A percentile compares a stretch with the other conserved stretches of the same genome.
phyloP scores from a whole-genome alignment of 257 asterid species.

The Prunella vulgaris region DNA sequence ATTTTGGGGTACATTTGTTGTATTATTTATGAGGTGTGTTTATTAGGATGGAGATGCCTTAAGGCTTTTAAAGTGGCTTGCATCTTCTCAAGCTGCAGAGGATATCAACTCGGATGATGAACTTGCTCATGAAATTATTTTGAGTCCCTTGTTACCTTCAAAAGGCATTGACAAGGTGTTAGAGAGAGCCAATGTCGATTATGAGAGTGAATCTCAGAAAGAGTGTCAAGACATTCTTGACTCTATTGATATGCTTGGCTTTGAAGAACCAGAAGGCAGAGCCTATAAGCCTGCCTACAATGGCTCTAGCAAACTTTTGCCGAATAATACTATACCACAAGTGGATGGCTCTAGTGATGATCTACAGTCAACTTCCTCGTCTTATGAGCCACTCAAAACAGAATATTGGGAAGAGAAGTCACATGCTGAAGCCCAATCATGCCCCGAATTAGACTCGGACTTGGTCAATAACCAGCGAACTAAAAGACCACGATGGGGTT shows the following conservation, averaged over 20 bases:
- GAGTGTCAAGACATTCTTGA: constrained; percentile 99
- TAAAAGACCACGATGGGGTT: constrained; percentile 66
- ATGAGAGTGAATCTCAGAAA: constrained; percentile 84
- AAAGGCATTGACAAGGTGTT: constrained; percentile 55
- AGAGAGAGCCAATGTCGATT: constrained; percentile 80
- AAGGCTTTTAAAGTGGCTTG: constrained; percentile 91
- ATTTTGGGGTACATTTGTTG: constrained; percentile 3
- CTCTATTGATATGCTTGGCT: constrained; percentile 48
- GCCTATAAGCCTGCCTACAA: constrained; percentile 22
- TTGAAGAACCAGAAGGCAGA: constrained; percentile 43
- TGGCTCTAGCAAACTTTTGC: constrained; percentile 29
- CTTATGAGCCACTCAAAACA: constrained; percentile 33
- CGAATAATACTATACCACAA: constrained; percentile 56
- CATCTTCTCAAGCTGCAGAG: constrained; percentile 95
- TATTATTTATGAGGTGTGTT: constrained; percentile 18
- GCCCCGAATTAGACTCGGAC: constrained; percentile 32
- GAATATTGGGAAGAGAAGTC: constrained; percentile 33
- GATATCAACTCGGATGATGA: constrained; percentile 98
- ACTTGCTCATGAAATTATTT: constrained; percentile 67
- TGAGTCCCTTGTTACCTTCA: constrained; percentile 76
- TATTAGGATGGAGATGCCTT: constrained; percentile 76
- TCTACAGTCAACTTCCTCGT: constrained; percentile 32
- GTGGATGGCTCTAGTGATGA: constrained; percentile 77
- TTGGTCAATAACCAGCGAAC: constrained; percentile 33
- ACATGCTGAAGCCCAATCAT: constrained; percentile 21